Percentiles rank a stretch among this genome's conserved stretches.
phyloP scores from a whole-genome alignment of 352 stramenopile species.

The Pythium guiyangense region DNA sequence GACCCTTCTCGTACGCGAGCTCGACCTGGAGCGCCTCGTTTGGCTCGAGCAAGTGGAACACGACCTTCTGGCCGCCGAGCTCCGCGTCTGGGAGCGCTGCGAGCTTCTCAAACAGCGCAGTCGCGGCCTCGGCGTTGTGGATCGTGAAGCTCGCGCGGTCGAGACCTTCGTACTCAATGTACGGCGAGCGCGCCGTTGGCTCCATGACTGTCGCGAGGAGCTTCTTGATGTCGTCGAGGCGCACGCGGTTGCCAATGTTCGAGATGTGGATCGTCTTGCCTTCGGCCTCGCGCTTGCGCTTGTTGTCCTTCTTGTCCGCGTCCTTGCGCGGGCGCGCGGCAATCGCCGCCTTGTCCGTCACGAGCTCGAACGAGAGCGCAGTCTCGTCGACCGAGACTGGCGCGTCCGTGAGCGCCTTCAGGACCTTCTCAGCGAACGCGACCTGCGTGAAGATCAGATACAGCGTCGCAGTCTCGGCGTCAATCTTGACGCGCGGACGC shows the following conservation, averaged over 20 bases:
- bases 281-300: constrained; percentile 65
- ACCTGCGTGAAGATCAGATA: constrained; percentile 80
- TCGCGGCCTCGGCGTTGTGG: constrained; percentile 33
- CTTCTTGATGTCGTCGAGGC: constrained; percentile 83
- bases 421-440: constrained; percentile 57
- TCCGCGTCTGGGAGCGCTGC: constrained; percentile 44
- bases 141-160: constrained; percentile 72
- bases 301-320: constrained; percentile 57
- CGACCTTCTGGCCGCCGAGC: constrained; percentile 71
- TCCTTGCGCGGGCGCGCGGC: constrained; percentile 51
- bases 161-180: constrained; percentile 79
- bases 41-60: constrained; percentile 69
- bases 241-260: constrained; percentile 66
- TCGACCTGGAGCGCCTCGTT: constrained; percentile 72
- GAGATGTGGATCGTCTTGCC: constrained; percentile 81
- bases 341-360: constrained; percentile 71
- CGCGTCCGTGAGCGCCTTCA: constrained; percentile 33
- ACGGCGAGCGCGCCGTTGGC: constrained; percentile 45
- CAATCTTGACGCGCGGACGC: constrained; percentile 66
- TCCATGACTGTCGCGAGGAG: constrained; percentile 55
- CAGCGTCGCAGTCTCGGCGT: constrained; percentile 56
- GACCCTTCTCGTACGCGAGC: constrained; percentile 75
- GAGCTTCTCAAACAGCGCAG: constrained; percentile 71
- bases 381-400: constrained; percentile 55
- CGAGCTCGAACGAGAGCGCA: constrained; percentile 66